These are phyloP conservation scores for Lathyrus sativus DNA, from an alignment of 306 rosid species.

Conservation along the genomic window DNA sequence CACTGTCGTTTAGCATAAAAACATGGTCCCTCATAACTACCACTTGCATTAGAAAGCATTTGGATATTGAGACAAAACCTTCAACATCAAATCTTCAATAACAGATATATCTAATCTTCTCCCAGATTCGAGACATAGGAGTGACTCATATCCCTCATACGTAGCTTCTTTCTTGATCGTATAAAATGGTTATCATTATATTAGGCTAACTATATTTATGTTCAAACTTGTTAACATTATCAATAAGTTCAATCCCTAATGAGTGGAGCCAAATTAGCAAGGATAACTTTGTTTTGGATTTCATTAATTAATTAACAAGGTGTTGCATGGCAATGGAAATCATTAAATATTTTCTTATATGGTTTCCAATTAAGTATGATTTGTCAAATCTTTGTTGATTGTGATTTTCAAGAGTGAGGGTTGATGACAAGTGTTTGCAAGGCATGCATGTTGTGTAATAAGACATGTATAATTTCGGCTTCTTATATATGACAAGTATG, in stretches of 20 bases:
- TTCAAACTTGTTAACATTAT: background rate
- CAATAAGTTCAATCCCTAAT: background rate
- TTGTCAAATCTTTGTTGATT: constrained; percentile 15
- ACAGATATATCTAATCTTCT: constrained; percentile 39
- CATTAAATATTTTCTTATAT: background rate
- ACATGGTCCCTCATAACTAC: constrained; percentile 31
- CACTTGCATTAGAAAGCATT: constrained; percentile 23
- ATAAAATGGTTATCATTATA: background rate
- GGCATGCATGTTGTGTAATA: background rate
- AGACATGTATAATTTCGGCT: constrained; percentile 6
- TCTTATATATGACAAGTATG: too few relatives aligned
- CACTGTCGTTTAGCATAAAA: constrained; percentile 28
- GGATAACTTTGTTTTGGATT: too few relatives aligned
- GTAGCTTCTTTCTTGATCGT: background rate
- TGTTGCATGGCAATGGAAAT: too few relatives aligned
- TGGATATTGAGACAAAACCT: constrained; percentile 32
- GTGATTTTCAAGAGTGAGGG: background rate
- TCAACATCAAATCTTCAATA: constrained; percentile 27
- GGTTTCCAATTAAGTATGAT: constrained; percentile 11
- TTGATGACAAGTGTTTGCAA: background rate
- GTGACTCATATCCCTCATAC: constrained; percentile 36
- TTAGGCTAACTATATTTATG: too few relatives aligned
- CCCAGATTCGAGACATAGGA: constrained; percentile 35
- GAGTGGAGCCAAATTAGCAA: too few relatives aligned
- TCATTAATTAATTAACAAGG: too few relatives aligned